phyloP scores from a whole-genome alignment of 495 filamentous ascomycete genomes.

The Cryomyces minteri region DNA sequence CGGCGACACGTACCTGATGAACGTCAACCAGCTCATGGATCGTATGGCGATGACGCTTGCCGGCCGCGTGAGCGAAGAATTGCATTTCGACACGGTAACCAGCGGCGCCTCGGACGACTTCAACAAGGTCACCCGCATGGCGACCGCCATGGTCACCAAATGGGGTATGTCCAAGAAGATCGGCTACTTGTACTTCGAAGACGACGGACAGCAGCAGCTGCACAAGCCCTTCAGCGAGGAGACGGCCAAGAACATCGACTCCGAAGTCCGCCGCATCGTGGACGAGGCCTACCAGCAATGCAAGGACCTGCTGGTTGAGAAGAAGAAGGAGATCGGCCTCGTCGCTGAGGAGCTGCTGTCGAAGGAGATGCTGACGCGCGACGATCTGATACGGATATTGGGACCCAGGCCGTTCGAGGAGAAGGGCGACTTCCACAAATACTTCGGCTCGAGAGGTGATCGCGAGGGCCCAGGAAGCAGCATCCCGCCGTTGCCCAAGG shows the following conservation, averaged over 20 bases:
- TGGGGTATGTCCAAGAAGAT: slow-evolving; percentile 95
- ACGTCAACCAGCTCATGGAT: slow-evolving; percentile 89
- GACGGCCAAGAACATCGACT: slow-evolving; percentile 78
- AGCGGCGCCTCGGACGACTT: slow-evolving; percentile 91
- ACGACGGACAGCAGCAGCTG: slow-evolving; percentile 51
- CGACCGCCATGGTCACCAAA: slow-evolving; percentile 90
- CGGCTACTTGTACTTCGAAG: slow-evolving; percentile 74
- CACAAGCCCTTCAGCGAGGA: slow-evolving; percentile 93
- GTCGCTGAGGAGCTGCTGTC: slow-evolving; percentile 82
- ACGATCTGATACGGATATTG: slow-evolving; percentile 78
- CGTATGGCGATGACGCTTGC: slow-evolving; percentile 99
- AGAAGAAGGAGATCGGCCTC: slow-evolving; percentile 72
- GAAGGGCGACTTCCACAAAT: slow-evolving; percentile 76
- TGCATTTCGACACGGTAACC: slow-evolving; percentile 92
- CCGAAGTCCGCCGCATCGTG: slow-evolving; percentile 75
- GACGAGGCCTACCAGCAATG: slow-evolving; percentile 86
- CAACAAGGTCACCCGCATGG: slow-evolving; percentile 94
- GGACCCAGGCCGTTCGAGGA: slow-evolving; percentile 71
- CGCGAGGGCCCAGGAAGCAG: slow-evolving; percentile 1
- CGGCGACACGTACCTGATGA: slow-evolving; percentile 86
- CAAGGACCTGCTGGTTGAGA: slow-evolving; percentile 59
- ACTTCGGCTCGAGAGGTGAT: slow-evolving; percentile 38
- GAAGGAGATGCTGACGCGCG: slow-evolving; percentile 79
- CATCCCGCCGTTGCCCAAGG: background rate
- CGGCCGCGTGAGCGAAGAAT: slow-evolving; percentile 82